A percentile compares a stretch with the other conserved stretches of the same genome.
Conservation (phyloP, 805 yeast genomes). For the Lachancea thermotolerans region DNA sequence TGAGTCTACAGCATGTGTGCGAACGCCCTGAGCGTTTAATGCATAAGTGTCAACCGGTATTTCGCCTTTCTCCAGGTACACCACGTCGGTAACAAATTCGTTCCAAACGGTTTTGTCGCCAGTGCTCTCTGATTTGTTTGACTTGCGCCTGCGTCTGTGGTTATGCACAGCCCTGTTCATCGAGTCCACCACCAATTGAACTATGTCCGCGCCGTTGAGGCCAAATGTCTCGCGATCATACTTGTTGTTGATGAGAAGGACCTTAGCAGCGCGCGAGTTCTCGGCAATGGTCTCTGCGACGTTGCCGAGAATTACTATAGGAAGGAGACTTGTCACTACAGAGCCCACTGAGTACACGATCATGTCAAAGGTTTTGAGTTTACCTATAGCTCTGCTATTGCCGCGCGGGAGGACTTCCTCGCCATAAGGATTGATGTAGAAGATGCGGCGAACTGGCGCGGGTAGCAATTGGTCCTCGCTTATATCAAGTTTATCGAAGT, state of each 20-base stretch:
- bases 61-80: constrained; percentile 46
- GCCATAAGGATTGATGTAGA: constrained; percentile 81
- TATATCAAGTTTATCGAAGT: constrained; percentile 36
- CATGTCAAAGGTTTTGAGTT: constrained; percentile 44
- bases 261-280: constrained; percentile 33
- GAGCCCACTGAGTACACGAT: constrained; percentile 81
- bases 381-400: constrained; percentile 50
- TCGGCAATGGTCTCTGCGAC: constrained; percentile 53
- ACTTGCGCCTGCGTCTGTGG: constrained; percentile 15
- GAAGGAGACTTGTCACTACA: constrained; percentile 78
- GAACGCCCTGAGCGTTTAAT: constrained; percentile 39
- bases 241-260: constrained; percentile 66
- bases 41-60: constrained; percentile 42
- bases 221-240: constrained; percentile 76
- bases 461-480: constrained; percentile 53
- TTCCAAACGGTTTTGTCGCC: constrained; percentile 31
- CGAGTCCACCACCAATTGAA: constrained; percentile 42
- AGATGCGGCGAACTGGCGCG: constrained; percentile 65
- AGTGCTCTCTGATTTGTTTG: not conserved
- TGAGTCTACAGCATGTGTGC: constrained; percentile 34
- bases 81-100: constrained; percentile 54
- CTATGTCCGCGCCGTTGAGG: constrained; percentile 52
- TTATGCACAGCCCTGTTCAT: constrained; percentile 21
- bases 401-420: constrained; percentile 78
- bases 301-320: constrained; percentile 68